Evolutionary conservation across 805 yeast species (phyloP).

Genomic region (Blastobotrys mokoenaii): DNA sequence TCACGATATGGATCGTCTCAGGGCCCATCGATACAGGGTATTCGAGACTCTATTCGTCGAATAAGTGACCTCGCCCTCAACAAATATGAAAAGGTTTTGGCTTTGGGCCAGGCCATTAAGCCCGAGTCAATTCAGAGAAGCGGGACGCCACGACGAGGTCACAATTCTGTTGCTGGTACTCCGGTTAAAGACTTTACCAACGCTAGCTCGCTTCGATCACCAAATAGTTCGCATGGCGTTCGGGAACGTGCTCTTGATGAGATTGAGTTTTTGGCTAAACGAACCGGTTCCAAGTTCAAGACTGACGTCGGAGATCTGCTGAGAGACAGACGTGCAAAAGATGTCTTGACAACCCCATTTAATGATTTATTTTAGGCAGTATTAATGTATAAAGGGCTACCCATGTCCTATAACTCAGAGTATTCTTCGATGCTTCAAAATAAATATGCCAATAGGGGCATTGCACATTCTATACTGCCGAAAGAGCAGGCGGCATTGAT

Average conservation of each 20-base stretch:
- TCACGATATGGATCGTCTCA: slow-evolving; percentile 3
- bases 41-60: slow-evolving; percentile 10
- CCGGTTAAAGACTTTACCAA: not conserved
- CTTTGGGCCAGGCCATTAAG: not conserved
- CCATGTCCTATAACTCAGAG: no score
- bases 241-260: slow-evolving; percentile 6
- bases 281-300: slow-evolving; percentile 1
- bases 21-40: slow-evolving; percentile 11
- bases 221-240: not conserved
- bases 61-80: slow-evolving; percentile 6
- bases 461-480: no score
- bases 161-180: not conserved
- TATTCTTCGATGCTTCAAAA: not conserved
- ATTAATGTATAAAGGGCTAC: no score
- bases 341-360: not conserved
- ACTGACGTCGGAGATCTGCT: slow-evolving; percentile 2
- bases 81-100: slow-evolving; percentile 5
- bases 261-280: slow-evolving; percentile 2
- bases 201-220: not conserved
- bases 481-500: no score
- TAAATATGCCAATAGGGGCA: no score
- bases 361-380: not conserved
- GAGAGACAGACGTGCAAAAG: not conserved
- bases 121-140: not conserved
- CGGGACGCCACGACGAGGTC: not conserved